A percentile compares a stretch with the other conserved stretches of the same genome.
These are phyloP conservation scores for Lithospermum erythrorhizon DNA, from an alignment of 257 asterid species.

Conservation along the genomic window DNA sequence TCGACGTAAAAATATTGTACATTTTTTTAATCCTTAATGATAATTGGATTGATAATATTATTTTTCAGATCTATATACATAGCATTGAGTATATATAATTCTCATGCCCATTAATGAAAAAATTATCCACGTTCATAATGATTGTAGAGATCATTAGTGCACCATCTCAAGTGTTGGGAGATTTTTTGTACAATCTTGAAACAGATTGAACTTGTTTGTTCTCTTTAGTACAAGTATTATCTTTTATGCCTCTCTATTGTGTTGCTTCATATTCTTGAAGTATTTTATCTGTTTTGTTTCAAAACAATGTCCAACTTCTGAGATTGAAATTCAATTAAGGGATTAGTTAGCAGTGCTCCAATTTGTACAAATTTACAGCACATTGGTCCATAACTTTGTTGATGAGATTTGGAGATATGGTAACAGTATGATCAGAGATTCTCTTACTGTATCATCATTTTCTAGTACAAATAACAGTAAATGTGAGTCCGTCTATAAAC, in stretches of 20 bases:
- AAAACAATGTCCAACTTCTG: neutral
- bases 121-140: neutral
- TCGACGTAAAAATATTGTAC: neutral
- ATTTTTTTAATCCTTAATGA: neutral
- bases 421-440: neutral
- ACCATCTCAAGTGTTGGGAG: neutral
- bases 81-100: neutral
- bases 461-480: constrained; percentile 5
- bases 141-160: neutral
- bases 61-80: too few species aligned
- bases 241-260: too few species aligned
- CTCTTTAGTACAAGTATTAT: too few species aligned
- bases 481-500: constrained; percentile 16
- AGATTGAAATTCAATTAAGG: neutral
- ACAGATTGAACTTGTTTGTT: too few species aligned
- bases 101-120: neutral
- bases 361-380: constrained; percentile 1
- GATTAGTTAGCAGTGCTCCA: neutral
- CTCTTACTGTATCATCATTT: constrained; percentile 4
- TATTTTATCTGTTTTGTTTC: neutral
- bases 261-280: too few species aligned
- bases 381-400: neutral
- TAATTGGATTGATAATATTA: neutral
- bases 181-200: neutral
- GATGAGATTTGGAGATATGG: neutral